These are phyloP conservation scores for Xylariales sp. DNA, from an alignment of 2,329 filamentous ascomycete genomes.

Conservation along the genomic window DNA sequence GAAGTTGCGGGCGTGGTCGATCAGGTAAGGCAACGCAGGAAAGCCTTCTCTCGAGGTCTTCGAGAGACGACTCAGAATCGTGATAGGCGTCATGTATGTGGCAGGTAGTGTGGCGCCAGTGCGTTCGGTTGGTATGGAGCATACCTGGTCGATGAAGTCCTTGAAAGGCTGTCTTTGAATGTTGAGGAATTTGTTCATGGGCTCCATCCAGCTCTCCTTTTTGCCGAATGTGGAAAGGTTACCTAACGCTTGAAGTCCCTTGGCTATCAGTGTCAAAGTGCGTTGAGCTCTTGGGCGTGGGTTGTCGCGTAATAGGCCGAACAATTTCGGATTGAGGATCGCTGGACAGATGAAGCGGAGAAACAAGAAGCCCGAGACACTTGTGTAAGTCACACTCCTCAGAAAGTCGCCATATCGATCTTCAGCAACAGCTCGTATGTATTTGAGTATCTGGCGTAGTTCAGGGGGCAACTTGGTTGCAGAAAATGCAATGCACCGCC, in stretches of 20 bases:
- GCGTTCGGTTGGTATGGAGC: constrained; percentile 71
- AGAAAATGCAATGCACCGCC: constrained; percentile 77
- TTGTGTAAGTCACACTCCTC: constrained; percentile 85
- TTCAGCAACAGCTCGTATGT: constrained; percentile 86
- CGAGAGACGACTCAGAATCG: constrained; percentile 79
- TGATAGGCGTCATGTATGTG: constrained; percentile 87
- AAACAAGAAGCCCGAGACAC: constrained; percentile 91
- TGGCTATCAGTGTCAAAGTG: constrained; percentile 86
- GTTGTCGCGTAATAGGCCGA: constrained; percentile 78
- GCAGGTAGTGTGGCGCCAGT: constrained; percentile 64
- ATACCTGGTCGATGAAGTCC: constrained; percentile 80
- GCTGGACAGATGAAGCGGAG: constrained; percentile 93
- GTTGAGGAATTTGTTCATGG: constrained; percentile 86
- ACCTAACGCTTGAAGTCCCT: constrained; percentile 83
- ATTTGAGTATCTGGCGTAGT: constrained; percentile 79
- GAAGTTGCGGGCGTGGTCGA: constrained; percentile 82
- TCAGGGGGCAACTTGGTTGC: constrained; percentile 73
- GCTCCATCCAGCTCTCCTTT: constrained; percentile 98
- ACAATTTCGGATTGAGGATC: constrained; percentile 92
- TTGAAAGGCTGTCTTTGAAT: constrained; percentile 76
- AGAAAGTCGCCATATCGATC: constrained; percentile 92
- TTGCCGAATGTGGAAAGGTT: constrained; percentile 89
- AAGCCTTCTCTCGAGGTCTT: constrained; percentile 84
- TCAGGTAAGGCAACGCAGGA: constrained; percentile 85
- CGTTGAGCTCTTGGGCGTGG: constrained; percentile 78